Evolutionary conservation across 1,284 basidiomycete genomes (phyloP).

Genomic region (Stygiomarasmius scandens): DNA sequence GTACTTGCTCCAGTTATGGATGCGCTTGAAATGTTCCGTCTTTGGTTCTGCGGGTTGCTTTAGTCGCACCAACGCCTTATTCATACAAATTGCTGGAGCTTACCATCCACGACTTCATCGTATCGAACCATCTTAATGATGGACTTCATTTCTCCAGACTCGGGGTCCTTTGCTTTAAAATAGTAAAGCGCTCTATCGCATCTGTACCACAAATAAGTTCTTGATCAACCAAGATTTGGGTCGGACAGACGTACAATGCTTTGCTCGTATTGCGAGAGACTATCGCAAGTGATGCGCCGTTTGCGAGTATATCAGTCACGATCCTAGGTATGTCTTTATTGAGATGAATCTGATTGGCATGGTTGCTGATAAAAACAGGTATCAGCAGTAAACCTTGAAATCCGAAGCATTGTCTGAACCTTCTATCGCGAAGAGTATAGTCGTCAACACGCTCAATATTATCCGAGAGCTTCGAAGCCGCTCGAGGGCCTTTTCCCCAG

Average conservation of each 20-base stretch:
- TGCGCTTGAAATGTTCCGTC: slow-evolving; percentile 18
- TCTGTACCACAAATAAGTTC: not conserved
- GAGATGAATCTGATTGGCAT: slow-evolving; percentile 2
- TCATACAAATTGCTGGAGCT: not conserved
- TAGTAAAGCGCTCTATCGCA: slow-evolving; percentile 13
- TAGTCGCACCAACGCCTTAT: not conserved
- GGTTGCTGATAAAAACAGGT: slow-evolving; percentile 3
- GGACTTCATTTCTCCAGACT: slow-evolving; percentile 5
- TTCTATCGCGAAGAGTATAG: slow-evolving; percentile 7
- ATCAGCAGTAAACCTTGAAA: not conserved
- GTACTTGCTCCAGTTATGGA: slow-evolving; percentile 15
- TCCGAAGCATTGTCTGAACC: not conserved
- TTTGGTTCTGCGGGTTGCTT: slow-evolving; percentile 10
- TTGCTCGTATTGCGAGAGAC: slow-evolving; percentile 14
- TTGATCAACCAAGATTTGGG: not conserved
- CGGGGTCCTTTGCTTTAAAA: slow-evolving; percentile 15
- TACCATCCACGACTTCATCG: slow-evolving; percentile 18
- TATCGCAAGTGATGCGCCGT: slow-evolving; percentile 12
- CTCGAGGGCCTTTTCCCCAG: slow-evolving; percentile 8
- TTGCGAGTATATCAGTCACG: slow-evolving; percentile 11
- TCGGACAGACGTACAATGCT: slow-evolving; percentile 1
- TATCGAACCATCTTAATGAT: slow-evolving; percentile 16
- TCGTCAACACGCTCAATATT: slow-evolving; percentile 11
- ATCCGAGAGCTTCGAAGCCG: slow-evolving; percentile 5
- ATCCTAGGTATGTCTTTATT: slow-evolving; percentile 11